Conservation (phyloP, 2,329 filamentous ascomycete species). For the Aspergillus amoenus region DNA sequence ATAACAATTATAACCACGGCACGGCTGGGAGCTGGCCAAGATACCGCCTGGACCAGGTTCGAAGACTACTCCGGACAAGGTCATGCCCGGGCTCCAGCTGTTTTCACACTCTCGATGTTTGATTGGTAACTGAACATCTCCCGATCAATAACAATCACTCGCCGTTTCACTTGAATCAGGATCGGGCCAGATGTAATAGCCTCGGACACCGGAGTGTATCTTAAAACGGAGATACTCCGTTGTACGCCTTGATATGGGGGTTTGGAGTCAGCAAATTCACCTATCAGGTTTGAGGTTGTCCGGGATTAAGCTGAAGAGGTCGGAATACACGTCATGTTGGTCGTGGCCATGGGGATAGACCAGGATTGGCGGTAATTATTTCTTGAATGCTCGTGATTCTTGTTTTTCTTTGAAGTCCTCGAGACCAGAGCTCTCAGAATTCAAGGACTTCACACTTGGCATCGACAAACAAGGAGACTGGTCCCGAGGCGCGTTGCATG, state of each 20-base stretch:
- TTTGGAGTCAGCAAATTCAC: not conserved
- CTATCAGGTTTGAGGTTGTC: not conserved
- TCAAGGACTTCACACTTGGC: not conserved
- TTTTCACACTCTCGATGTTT: too few relatives aligned
- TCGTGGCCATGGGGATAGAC: not conserved
- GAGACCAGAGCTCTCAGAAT: not conserved
- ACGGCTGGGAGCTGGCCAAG: too few relatives aligned
- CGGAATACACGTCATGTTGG: constrained; percentile 1
- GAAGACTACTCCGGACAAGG: too few relatives aligned
- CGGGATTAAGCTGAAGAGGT: not conserved
- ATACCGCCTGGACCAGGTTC: too few relatives aligned
- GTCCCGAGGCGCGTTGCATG: not conserved
- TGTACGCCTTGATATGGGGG: not conserved
- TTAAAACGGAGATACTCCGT: not conserved
- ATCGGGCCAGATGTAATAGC: not conserved
- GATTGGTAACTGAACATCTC: not conserved
- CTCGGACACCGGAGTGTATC: not conserved
- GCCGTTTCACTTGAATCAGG: not conserved
- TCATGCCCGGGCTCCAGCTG: too few relatives aligned
- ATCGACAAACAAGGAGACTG: not conserved
- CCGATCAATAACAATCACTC: not conserved
- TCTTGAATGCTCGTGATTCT: not conserved
- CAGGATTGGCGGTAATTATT: not conserved
- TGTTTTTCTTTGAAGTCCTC: too few relatives aligned
- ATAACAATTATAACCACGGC: too few relatives aligned